Base-by-base conservation (phyloP, 352 stramenopile species). In the Stramenopiles sp. region DNA sequence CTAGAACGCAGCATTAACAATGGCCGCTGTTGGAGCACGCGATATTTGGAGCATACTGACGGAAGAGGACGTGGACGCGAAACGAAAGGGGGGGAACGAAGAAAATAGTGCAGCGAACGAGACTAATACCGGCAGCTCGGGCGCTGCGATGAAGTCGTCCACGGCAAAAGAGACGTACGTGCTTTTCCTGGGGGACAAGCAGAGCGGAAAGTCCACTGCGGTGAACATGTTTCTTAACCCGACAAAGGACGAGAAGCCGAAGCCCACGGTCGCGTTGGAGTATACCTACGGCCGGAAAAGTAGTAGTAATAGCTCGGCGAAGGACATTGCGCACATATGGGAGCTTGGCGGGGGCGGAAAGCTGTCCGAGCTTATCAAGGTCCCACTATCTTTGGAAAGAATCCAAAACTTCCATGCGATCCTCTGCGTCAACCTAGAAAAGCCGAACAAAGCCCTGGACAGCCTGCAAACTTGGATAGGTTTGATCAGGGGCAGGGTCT, bases 241-340 rank as follows among this genome's bases (percentile, higher is more conserved):
- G 1, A 79, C 49, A 35, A 79, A 77, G 31, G 84, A 80, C 6
- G 87, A 92, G 30, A 82, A 91, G 75, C 89, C 89, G 74, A 95
- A 94, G 77, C 87, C 88, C 34, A 94, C 88, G 1, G 90, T 90
- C 1, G 89, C 88, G 0, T 81, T 95, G n/a, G 88, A 95, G 77
- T 96, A 94, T 74, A 79, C 89, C 1, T 94, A 90, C 53, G 88
- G 89, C 68, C 86, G 88, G 0, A 79, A 88, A 31, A 74, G 78
- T n/a, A 33, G 78, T 36, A 25, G 73, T 68, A 68, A 53, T 74
- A 74, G 37, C 31, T 80, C 79, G 32, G 73, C 48, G 31, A 91
- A 89, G 77, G 84, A 84, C 77, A 85, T 96, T 0, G 88, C 89
- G 25, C 87, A 96, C 75, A 92, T 96, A 77, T 95, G 89, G 89